Conservation (phyloP, 768 basidiomycete species). For the Boletus coccyginus region DNA sequence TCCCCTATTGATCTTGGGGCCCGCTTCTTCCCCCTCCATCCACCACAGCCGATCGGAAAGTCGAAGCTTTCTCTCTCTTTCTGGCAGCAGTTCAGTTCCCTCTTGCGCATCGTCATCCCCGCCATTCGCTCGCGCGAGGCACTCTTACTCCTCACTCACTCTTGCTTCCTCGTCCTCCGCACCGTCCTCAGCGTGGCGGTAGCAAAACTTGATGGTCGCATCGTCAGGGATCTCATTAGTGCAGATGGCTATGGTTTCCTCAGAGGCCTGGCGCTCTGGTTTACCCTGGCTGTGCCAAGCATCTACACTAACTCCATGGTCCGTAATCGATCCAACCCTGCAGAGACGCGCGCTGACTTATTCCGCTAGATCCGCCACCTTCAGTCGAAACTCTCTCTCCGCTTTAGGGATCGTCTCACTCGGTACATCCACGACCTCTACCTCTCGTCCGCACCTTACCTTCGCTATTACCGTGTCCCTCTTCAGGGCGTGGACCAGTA, state of each 20-base stretch:
- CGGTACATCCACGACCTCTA: conserved; percentile 93
- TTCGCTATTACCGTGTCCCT: conserved; percentile 65
- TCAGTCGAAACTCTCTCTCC: conserved; percentile 80
- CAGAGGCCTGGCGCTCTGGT: conserved; percentile 83
- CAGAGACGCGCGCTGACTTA: not conserved
- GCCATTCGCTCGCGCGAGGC: conserved; percentile 66
- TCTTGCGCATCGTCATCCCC: conserved; percentile 70
- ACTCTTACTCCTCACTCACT: conserved; percentile 71
- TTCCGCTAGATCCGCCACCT: conserved; percentile 78
- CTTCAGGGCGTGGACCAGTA: conserved; percentile 86
- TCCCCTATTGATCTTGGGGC: conserved; percentile 54
- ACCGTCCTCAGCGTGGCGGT: conserved; percentile 88
- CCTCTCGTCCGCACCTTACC: conserved; percentile 67
- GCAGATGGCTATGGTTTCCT: conserved; percentile 85
- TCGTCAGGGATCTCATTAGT: conserved; percentile 85
- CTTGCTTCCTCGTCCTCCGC: conserved; percentile 78
- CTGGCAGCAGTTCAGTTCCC: conserved; percentile 67
- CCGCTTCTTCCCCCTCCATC: conserved; percentile 59
- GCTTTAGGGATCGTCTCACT: conserved; percentile 81
- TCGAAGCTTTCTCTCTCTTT: conserved; percentile 66
- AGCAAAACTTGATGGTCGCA: conserved; percentile 83
- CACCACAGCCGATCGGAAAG: conserved; percentile 26
- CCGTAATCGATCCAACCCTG: not conserved
- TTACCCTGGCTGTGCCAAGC: conserved; percentile 84
- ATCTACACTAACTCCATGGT: conserved; percentile 97